phyloP scores from a whole-genome alignment of 2,329 filamentous ascomycete species.

The Biscogniauxia mediterranea region DNA sequence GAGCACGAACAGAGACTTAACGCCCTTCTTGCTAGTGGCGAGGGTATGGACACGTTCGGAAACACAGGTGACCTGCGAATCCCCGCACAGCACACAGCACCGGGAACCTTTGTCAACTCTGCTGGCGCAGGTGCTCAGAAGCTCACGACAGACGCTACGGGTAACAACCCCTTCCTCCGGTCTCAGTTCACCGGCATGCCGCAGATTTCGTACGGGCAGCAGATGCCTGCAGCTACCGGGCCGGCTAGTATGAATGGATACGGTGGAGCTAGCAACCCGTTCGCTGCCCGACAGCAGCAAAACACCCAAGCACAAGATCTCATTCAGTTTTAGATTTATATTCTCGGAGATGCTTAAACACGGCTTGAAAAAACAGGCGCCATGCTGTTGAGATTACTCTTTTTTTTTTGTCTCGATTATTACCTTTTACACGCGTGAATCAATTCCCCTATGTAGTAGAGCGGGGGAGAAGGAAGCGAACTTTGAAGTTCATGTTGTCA shows the following conservation, averaged over 20 bases:
- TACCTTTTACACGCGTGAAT: neutral
- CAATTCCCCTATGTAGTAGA: neutral
- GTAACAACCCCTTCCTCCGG: slow-evolving; percentile 86
- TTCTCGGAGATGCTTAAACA: neutral
- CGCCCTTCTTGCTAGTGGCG: slow-evolving; percentile 77
- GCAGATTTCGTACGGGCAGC: slow-evolving; percentile 52
- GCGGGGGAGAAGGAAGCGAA: neutral
- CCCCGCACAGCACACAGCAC: slow-evolving; percentile 92
- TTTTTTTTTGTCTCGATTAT: neutral
- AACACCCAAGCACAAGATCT: slow-evolving; percentile 52
- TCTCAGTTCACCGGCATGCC: slow-evolving; percentile 81
- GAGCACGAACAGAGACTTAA: slow-evolving; percentile 78
- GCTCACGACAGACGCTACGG: slow-evolving; percentile 68
- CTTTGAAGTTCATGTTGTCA: too few species aligned
- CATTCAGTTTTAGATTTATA: slow-evolving; percentile 56
- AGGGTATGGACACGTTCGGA: slow-evolving; percentile 95
- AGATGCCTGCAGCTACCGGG: slow-evolving; percentile 55
- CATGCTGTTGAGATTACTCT: neutral
- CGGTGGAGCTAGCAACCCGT: slow-evolving; percentile 51
- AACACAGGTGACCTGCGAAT: slow-evolving; percentile 97
- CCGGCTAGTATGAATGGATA: slow-evolving; percentile 55
- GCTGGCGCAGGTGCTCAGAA: slow-evolving; percentile 77
- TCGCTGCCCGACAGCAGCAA: slow-evolving; percentile 52
- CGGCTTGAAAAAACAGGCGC: neutral
- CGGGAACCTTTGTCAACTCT: slow-evolving; percentile 94